These are phyloP conservation scores for Quercus parvula DNA, from an alignment of 306 rosid genomes.

Conservation along the genomic window DNA sequence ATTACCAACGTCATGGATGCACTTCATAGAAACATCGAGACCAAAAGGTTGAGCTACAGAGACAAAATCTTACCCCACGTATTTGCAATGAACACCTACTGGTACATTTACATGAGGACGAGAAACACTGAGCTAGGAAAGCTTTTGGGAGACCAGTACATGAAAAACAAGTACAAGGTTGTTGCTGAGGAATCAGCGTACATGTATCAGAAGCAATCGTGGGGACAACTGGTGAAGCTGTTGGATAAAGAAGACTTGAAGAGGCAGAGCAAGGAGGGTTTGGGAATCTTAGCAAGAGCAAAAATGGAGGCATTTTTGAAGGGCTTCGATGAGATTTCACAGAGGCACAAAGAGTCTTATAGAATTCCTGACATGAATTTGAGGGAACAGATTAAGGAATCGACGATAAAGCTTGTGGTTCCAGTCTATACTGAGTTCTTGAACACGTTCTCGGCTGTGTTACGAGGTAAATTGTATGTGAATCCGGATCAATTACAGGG, in stretches of 20 bases:
- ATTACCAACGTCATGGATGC: constrained; percentile 75
- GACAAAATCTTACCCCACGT: constrained; percentile 53
- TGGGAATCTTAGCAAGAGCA: constrained; percentile 26
- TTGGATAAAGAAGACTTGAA: constrained; percentile 49
- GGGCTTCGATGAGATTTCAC: constrained; percentile 51
- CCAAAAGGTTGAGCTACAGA: constrained; percentile 47
- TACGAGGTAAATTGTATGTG: constrained; percentile 43
- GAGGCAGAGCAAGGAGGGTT: constrained; percentile 38
- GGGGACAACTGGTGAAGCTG: constrained; percentile 54
- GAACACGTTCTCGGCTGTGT: constrained; percentile 37
- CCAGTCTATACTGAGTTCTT: constrained; percentile 52
- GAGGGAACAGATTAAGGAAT: constrained; percentile 68
- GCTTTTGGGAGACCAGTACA: constrained; percentile 56
- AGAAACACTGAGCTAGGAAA: constrained; percentile 74
- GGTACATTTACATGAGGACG: constrained; percentile 90
- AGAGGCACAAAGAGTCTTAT: constrained; percentile 46
- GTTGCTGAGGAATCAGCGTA: constrained; percentile 79
- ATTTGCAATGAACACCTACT: constrained; percentile 72
- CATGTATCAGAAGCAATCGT: constrained; percentile 64
- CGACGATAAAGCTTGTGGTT: constrained; percentile 54
- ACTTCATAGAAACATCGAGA: constrained; percentile 67
- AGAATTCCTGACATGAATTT: constrained; percentile 63
- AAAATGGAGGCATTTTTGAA: constrained; percentile 60
- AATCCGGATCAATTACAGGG: constrained; percentile 53
- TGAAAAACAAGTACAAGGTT: constrained; percentile 52